These are phyloP conservation scores for Pythium pyrilobum DNA, from an alignment of 352 stramenopile species.

Conservation along the genomic window DNA sequence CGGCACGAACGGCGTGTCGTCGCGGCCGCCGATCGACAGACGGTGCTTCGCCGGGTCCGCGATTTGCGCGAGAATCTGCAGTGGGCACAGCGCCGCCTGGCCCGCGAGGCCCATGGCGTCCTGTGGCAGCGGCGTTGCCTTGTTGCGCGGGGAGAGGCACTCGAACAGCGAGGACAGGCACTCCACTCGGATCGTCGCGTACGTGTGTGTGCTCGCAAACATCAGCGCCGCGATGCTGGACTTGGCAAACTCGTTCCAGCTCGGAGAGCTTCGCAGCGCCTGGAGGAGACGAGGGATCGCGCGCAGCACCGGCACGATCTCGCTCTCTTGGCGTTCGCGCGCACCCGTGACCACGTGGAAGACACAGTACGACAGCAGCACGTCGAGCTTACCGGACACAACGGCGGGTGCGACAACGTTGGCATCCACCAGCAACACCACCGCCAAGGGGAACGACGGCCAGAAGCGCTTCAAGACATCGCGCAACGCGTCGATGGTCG, in stretches of 20 bases:
- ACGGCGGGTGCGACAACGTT: slow-evolving; percentile 1
- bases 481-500: slow-evolving; percentile 11
- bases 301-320: slow-evolving; percentile 15
- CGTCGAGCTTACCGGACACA: slow-evolving; percentile 3
- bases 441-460: slow-evolving; percentile 43
- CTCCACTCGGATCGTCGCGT: slow-evolving; percentile 8
- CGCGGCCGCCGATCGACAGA: slow-evolving; percentile 9
- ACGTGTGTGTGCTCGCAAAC: slow-evolving; percentile 16
- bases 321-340: slow-evolving; percentile 16
- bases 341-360: slow-evolving; percentile 18
- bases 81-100: slow-evolving; percentile 15
- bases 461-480: slow-evolving; percentile 55
- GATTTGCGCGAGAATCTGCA: slow-evolving; percentile 16
- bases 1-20: slow-evolving; percentile 8
- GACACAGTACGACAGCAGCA: slow-evolving; percentile 15
- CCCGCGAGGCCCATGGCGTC: slow-evolving; percentile 1
- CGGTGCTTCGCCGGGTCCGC: slow-evolving; percentile 15
- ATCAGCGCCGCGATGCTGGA: slow-evolving; percentile 7
- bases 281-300: slow-evolving; percentile 18
- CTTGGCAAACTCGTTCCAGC: slow-evolving; percentile 6
- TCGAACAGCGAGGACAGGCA: slow-evolving; percentile 16
- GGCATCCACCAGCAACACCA: slow-evolving; percentile 22
- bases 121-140: neutral
- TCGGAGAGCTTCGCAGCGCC: neutral
- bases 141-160: neutral